Base-by-base conservation (phyloP, 768 basidiomycete genomes). In the Trametes cubensis region DNA sequence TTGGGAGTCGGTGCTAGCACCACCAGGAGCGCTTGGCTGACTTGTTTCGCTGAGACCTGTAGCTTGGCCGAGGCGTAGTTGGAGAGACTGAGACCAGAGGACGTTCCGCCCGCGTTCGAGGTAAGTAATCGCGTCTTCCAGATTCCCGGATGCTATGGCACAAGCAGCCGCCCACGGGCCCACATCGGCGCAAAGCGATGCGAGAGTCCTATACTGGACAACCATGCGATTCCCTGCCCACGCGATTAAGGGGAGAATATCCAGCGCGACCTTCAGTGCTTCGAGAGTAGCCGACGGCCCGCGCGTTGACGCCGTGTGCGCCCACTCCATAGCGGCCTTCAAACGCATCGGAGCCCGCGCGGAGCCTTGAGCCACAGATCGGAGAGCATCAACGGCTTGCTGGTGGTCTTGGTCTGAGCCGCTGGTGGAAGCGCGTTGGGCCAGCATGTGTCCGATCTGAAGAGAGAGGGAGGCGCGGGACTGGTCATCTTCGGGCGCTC, bases 201-300 rank as follows among this genome's bases (percentile, higher is more conserved):
- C 44, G 8, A 56, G 55, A 5, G 42, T 44, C 28, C 26, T 46
- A 21, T 56, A 56, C 45, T 56, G 55, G 44, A 47, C n/a, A 28
- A 39, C 44, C 44, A 56, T 56, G 41, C 55, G 55, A 45, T 38
- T 56, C 13, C 55, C 55, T 6, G 55, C 55, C 55, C 55, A 56
- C 0, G 34, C 55, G 44, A 56, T 26, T 14, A 47, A n/a, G 2
- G 55, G 55, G 18, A 46, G 18, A 6, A 56, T n/a, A 30, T 56
- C 55, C 18, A 56, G 10, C n/a, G 55, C 55, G 30, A 46, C 55
- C n/a, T 47, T 30, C 10, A 56, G 45, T 11, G 55, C 55, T 2
- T 47, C 55, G 45, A 56, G 55, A 5, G 45, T 23, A 3, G 55
- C 26, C 28, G 30, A 28, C 1, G 55, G 55, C 4, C 55, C 55